phyloP scores from a whole-genome alignment of 345 rosid species.

The Bruguiera gymnorhiza region DNA sequence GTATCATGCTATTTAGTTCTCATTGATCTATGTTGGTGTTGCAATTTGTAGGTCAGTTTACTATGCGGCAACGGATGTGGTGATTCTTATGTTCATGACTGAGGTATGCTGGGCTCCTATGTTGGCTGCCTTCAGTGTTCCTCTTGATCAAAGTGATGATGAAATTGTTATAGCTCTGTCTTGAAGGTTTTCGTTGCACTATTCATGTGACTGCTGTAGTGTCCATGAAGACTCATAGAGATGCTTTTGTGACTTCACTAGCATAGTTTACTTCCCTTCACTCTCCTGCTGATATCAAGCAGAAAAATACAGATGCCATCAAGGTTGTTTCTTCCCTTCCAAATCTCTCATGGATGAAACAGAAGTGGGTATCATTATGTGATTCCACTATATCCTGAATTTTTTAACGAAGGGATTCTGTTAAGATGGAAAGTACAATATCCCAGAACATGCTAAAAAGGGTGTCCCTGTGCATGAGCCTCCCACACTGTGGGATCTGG shows the following conservation, averaged over 20 bases:
- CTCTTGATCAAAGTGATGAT: slow-evolving; percentile 96
- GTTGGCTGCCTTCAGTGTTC: slow-evolving; percentile 99
- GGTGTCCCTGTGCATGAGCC: no score
- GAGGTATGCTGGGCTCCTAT: slow-evolving; percentile 99
- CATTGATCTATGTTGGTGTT: slow-evolving; percentile 28
- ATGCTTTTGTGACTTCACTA: slow-evolving; percentile 96
- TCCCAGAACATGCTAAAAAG: no score
- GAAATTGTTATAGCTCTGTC: slow-evolving; percentile 80
- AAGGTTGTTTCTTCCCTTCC: slow-evolving; percentile 50
- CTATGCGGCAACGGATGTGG: slow-evolving; percentile 97
- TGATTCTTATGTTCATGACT: slow-evolving; percentile 92
- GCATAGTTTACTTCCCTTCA: slow-evolving; percentile 97
- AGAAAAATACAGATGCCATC: slow-evolving; percentile 85
- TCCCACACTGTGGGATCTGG: no score
- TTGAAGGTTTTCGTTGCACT: slow-evolving; percentile 89
- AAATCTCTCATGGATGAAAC: background rate
- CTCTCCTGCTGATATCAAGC: slow-evolving; percentile 96
- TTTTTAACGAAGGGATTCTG: background rate
- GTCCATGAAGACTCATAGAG: slow-evolving; percentile 99
- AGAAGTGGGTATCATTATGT: background rate
- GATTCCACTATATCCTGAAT: background rate
- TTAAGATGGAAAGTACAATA: background rate
- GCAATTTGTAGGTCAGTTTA: slow-evolving; percentile 84
- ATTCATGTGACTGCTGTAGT: slow-evolving; percentile 96
- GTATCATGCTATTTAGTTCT: background rate